Base-by-base conservation (phyloP, 169 alveolate genomes). In the Babesia sp. region DNA sequence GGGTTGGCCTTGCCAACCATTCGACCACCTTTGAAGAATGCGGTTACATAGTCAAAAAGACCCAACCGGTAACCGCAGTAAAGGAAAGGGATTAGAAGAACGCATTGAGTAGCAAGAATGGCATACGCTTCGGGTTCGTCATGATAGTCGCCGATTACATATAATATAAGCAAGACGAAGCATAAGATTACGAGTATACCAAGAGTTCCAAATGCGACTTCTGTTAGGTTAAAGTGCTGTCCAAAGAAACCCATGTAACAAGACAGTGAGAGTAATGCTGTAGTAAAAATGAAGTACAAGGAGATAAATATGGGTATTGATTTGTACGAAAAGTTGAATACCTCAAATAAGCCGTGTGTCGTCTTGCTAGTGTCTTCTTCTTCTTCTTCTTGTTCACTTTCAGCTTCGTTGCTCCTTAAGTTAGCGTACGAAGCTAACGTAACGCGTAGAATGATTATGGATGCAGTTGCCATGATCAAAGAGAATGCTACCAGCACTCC, bases 201-300 rank as follows among this genome's bases (percentile, higher is more conserved):
- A 8, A 20, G 20, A 12, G 28, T 48, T 20, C 33, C 20, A 14
- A 48, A 48, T 20, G 33, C 56, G 20, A 18, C 20, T 48, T 48
- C 56, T 20, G 20, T 6, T 20, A 14, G 20, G 28, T 20, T 18
- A 20, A 48, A 20, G 8, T 48, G 56, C 20, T 48, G 26, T 48
- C 56, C 56, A 48, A 48, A 48, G 28, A 48, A 48, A 18, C 56
- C 20, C 56, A 48, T 48, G 20, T 48, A 48, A 48, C 28, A 48
- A 14, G 56, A 48, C 20, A 48, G 56, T 6, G 9, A 20, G 28
- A 20, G 12, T 14, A 48, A 39, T 39, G 46, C 46, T 8, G 14
- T 14, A 39, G 14, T 48, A 6, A 6, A 48, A 48, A 48, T 20
- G 20, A 48, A 48, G 28, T 28, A 48, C 33, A 8, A 18, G 33